These are phyloP conservation scores for Aphanocladium album DNA, from an alignment of 2,329 filamentous ascomycete species.

Conservation along the genomic window DNA sequence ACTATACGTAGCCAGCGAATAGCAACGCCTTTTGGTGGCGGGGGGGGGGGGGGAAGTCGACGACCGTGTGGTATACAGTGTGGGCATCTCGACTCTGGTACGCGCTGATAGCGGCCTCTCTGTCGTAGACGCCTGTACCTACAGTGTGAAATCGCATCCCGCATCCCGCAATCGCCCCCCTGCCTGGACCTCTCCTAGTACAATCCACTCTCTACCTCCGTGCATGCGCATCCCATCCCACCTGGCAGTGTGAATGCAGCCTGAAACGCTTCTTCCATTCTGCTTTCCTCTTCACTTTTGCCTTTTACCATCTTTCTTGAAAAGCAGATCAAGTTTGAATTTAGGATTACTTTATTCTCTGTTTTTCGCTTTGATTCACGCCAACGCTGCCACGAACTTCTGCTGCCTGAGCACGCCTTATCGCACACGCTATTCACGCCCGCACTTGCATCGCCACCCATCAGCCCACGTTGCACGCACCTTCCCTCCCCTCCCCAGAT, in stretches of 20 bases:
- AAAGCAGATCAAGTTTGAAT: background rate
- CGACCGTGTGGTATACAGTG: constrained; percentile 1
- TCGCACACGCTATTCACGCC: constrained; percentile 1
- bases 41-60: background rate
- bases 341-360: background rate
- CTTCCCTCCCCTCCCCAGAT: background rate
- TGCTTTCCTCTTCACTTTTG: background rate
- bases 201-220: background rate
- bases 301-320: background rate
- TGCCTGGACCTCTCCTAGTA: background rate
- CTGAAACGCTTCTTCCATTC: background rate
- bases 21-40: background rate
- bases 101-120: background rate
- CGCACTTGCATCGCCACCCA: constrained; percentile 3
- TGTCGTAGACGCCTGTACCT: background rate
- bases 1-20: constrained; percentile 7
- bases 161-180: background rate
- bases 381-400: background rate
- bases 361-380: background rate
- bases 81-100: background rate
- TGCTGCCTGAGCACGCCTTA: background rate
- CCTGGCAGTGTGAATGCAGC: constrained; percentile 7
- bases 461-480: background rate
- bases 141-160: constrained; percentile 6
- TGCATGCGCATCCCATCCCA: constrained; percentile 2